These are phyloP conservation scores for Hymenoscyphus scutula DNA, from an alignment of 2,329 filamentous ascomycete species.

Conservation along the genomic window DNA sequence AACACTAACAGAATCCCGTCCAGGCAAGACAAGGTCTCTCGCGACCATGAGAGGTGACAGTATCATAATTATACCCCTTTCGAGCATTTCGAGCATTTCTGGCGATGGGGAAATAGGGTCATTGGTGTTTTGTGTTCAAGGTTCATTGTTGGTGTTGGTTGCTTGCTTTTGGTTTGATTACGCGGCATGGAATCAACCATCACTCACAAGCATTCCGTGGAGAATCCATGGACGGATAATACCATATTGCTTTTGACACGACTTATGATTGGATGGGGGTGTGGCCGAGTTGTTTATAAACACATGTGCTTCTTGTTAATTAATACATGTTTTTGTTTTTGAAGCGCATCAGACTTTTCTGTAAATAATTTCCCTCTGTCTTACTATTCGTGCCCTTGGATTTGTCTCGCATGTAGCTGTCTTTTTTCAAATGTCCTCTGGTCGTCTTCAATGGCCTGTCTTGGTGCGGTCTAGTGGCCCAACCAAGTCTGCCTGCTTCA, in stretches of 20 bases:
- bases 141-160: conserved; percentile 8
- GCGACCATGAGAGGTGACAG: conserved; percentile 38
- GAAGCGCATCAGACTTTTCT: neutral
- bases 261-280: conserved; percentile 19
- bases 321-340: conserved; percentile 1
- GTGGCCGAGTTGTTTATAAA: conserved; percentile 10
- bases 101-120: conserved; percentile 21
- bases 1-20: conserved; percentile 10
- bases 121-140: conserved; percentile 16
- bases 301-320: conserved; percentile 6
- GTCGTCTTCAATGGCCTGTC: neutral
- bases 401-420: neutral
- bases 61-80: conserved; percentile 7
- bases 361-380: neutral
- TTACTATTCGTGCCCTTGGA: neutral
- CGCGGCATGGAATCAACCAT: conserved; percentile 7
- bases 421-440: no score
- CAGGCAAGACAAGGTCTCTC: conserved; percentile 52
- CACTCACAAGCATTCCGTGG: neutral
- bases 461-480: neutral
- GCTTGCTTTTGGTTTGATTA: conserved; percentile 10
- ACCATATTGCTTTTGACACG: conserved; percentile 14
- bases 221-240: neutral
- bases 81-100: conserved; percentile 19
- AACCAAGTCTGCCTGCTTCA: neutral